Evolutionary conservation across 2,329 filamentous ascomycete genomes (phyloP).

Genomic region (Ambrosiella xylebori): DNA sequence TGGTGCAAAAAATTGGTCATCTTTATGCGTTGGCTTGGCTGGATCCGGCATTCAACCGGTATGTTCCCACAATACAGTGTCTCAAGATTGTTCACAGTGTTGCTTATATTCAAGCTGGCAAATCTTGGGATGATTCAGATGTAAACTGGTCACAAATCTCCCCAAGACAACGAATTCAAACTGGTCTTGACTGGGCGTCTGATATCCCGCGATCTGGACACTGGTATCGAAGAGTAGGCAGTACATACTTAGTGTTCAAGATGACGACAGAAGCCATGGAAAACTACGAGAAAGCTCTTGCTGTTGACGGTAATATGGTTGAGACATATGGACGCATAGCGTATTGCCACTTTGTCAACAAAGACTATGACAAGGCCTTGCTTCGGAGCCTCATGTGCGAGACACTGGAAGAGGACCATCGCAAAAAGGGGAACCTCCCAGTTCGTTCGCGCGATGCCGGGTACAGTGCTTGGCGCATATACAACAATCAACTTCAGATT

Average conservation of each 20-base stretch:
- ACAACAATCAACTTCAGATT: constrained; percentile 24
- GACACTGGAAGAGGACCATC: constrained; percentile 13
- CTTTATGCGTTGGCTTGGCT: constrained; percentile 25
- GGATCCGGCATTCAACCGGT: constrained; percentile 19
- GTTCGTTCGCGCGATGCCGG: constrained; percentile 16
- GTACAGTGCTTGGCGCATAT: constrained; percentile 23
- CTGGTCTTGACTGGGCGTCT: constrained; percentile 22
- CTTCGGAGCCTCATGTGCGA: constrained; percentile 23
- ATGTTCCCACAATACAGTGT: constrained; percentile 25
- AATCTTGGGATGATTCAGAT: constrained; percentile 22
- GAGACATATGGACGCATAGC: constrained; percentile 26
- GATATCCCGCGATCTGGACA: constrained; percentile 21
- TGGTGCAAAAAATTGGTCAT: constrained; percentile 24
- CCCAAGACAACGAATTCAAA: constrained; percentile 21
- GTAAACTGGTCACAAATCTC: constrained; percentile 22
- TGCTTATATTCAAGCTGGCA: constrained; percentile 23
- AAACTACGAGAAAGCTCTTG: constrained; percentile 23
- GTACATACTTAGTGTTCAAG: constrained; percentile 23
- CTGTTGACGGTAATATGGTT: constrained; percentile 22
- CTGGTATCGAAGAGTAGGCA: constrained; percentile 24
- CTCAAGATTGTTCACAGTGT: constrained; percentile 28
- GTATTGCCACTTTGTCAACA: constrained; percentile 23
- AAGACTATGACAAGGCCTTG: constrained; percentile 21
- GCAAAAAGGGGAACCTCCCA: constrained; percentile 9
- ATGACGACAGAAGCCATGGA: constrained; percentile 21